These are phyloP conservation scores for Echria macrotheca DNA, from an alignment of 495 filamentous ascomycete genomes.

Conservation along the genomic window DNA sequence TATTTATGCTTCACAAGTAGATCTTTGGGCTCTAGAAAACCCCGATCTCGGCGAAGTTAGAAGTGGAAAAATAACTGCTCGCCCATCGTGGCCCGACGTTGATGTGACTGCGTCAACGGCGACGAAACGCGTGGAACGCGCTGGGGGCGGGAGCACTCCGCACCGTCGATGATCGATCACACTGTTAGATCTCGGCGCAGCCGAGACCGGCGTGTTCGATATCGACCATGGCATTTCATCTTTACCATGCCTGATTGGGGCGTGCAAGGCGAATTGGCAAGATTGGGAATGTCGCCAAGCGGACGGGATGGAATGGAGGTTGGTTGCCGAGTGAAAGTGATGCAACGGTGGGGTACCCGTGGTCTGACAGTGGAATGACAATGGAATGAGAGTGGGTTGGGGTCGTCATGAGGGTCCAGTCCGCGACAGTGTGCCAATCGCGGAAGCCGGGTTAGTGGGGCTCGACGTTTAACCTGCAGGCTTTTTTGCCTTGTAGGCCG, in stretches of 20 bases:
- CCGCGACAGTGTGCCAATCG: not conserved
- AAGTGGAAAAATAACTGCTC: constrained; percentile 3
- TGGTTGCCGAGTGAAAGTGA: constrained; percentile 3
- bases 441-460: not conserved
- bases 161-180: constrained; percentile 1
- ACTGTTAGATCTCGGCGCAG: not conserved
- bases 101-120: constrained; percentile 1
- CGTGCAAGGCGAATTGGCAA: constrained; percentile 3
- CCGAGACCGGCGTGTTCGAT: not conserved
- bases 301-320: constrained; percentile 3
- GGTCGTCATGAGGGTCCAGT: not conserved
- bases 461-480: constrained; percentile 1
- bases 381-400: not conserved
- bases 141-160: not conserved
- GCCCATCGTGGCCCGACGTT: not conserved
- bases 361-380: constrained; percentile 1
- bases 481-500: too few relatives aligned
- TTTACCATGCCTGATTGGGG: constrained; percentile 1
- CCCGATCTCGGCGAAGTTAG: not conserved
- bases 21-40: not conserved
- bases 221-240: constrained; percentile 1
- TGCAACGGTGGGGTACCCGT: not conserved
- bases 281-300: not conserved
- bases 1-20: constrained; percentile 1
- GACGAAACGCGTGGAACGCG: constrained; percentile 1